Percentiles rank a stretch among this genome's conserved stretches.
Evolutionary conservation across 2,329 filamentous ascomycete genomes (phyloP).

Genomic region (Aspergillus luchuensis): DNA sequence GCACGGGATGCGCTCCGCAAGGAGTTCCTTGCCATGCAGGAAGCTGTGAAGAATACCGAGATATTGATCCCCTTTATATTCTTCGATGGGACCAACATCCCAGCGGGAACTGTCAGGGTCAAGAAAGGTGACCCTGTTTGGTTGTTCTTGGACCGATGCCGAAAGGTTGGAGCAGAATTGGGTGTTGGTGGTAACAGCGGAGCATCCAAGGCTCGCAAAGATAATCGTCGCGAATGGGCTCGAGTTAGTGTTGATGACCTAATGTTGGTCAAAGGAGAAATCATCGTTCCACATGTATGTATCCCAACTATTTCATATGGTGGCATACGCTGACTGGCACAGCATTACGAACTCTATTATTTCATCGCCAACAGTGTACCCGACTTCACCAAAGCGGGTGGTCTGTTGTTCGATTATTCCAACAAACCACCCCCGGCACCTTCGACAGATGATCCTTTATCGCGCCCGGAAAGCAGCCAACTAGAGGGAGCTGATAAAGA

Average conservation of each 20-base stretch:
- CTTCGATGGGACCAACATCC: constrained; percentile 89
- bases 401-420: constrained; percentile 77
- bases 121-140: constrained; percentile 93
- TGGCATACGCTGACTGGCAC: constrained; percentile 16
- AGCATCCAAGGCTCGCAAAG: constrained; percentile 50
- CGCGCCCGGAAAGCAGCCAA: constrained; percentile 54
- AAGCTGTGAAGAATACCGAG: constrained; percentile 83
- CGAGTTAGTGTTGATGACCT: constrained; percentile 92
- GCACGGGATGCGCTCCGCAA: constrained; percentile 73
- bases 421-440: constrained; percentile 40
- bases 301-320: not conserved
- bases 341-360: constrained; percentile 98
- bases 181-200: constrained; percentile 67
- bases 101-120: constrained; percentile 78
- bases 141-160: constrained; percentile 88
- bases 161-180: constrained; percentile 84
- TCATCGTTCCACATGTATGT: constrained; percentile 93
- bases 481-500: constrained; percentile 79
- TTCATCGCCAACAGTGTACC: constrained; percentile 76
- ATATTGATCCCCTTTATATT: constrained; percentile 94
- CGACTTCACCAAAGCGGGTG: constrained; percentile 72
- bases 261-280: constrained; percentile 84
- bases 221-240: constrained; percentile 81
- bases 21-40: constrained; percentile 80
- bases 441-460: constrained; percentile 42